Conservation (phyloP, 805 yeast species). For the Metschnikowia arizonensis region DNA sequence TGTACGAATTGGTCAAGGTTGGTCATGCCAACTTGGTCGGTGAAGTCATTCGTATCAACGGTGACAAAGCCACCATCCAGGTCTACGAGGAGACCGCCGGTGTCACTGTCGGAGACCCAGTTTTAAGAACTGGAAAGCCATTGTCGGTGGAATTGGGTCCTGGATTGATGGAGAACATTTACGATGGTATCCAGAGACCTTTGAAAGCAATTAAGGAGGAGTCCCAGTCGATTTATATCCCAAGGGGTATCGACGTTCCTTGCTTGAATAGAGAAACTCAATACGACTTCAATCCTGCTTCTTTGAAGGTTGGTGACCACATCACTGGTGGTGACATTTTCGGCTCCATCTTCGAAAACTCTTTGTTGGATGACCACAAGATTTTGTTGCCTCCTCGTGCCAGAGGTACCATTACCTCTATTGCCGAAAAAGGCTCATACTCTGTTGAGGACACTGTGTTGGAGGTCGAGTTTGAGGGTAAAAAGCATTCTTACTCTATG, state of each 20-base stretch:
- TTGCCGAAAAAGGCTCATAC: conserved; percentile 89
- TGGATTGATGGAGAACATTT: conserved; percentile 97
- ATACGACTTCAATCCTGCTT: conserved; percentile 83
- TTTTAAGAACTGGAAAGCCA: conserved; percentile 97
- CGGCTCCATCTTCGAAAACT: conserved; percentile 92
- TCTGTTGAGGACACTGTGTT: conserved; percentile 83
- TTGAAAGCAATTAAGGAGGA: conserved; percentile 84
- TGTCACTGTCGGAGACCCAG: conserved; percentile 99
- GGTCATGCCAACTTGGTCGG: conserved; percentile 97
- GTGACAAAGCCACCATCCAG: conserved; percentile 96
- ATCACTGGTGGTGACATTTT: conserved; percentile 97
- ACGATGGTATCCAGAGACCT: conserved; percentile 99
- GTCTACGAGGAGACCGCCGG: conserved; percentile 99
- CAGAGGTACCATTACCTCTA: conserved; percentile 89
- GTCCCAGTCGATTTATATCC: conserved; percentile 91
- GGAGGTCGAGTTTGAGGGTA: conserved; percentile 94
- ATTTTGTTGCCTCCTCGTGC: conserved; percentile 97
- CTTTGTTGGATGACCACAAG: conserved; percentile 87
- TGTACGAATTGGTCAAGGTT: conserved; percentile 97
- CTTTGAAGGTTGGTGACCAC: conserved; percentile 88
- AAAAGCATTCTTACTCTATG: conserved; percentile 77
- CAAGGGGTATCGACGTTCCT: conserved; percentile 97
- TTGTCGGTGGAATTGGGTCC: conserved; percentile 98
- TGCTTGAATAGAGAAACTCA: conserved; percentile 78
- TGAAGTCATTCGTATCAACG: conserved; percentile 95